Base-by-base conservation (phyloP, 129 eudicot genomes). In the Oenanthe sinensis region DNA sequence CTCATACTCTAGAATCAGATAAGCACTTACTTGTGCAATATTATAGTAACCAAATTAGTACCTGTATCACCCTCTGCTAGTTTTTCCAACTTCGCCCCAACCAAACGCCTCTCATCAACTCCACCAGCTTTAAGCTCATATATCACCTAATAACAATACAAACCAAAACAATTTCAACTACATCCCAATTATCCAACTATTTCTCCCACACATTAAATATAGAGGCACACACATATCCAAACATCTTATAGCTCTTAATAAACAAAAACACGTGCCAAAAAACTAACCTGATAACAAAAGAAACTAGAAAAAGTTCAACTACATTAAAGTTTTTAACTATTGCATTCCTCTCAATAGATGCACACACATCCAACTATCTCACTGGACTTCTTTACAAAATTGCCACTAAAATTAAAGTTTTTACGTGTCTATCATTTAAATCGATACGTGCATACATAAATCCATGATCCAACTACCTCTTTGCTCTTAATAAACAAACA, bases 1-100 rank as follows among this genome's bases (percentile, higher is more conserved):
- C 36, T 71, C 3, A 44, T 14, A 73, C 76, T 44, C 49, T 1
- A 40, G 6, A 71, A 69, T 2, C 44, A 69, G 44, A 19, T 24
- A 46, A 45, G 15, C 45, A 14, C 33, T 24, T 74, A 1, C 13
- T 20, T 45, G 39, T 74, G 77, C 77, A 74, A 74, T 43, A 74
- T 17, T 11, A 49, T 3, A 11, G 13, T 52, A 48, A 33, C 47
- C 46, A 52, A 1, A 50, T 26, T 33, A 76, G 24, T 79, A 95
- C 98, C 98, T 81, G 97, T 80, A 84, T 95, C 98, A 3, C 98
- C 98, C 89, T 95, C 98, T 40, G 98, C 98, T 22, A 95, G 98
- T 90, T 95, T 95, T 90, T 95, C 98, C 85, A 95, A 78, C 75
- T 91, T 95, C 40, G 92, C 98, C 74, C 98, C 98, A 76, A 95